These are phyloP conservation scores for Pseudoneurospora amorphoporcata DNA, from an alignment of 495 filamentous ascomycete genomes.

Conservation along the genomic window DNA sequence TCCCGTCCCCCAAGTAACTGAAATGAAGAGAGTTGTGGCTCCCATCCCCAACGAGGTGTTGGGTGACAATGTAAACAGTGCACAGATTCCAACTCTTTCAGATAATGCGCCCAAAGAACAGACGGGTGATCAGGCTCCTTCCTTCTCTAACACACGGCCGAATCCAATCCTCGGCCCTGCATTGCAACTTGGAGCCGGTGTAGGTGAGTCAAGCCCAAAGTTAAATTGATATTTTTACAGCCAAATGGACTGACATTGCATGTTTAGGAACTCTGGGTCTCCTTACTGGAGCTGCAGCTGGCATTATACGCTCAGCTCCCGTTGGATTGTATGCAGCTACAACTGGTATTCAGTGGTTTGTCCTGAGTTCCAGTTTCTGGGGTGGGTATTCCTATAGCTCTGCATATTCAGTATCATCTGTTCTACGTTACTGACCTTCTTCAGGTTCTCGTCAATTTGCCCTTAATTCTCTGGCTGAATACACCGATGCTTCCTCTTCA, in stretches of 20 bases:
- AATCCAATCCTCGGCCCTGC: conserved; percentile 17
- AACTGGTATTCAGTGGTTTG: conserved; percentile 69
- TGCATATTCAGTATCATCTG: background rate
- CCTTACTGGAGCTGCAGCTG: conserved; percentile 56
- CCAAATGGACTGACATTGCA: background rate
- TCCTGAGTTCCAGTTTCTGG: conserved; percentile 66
- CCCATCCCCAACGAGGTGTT: background rate
- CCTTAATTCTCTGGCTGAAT: conserved; percentile 24
- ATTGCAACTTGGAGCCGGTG: conserved; percentile 19
- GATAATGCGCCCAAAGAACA: background rate
- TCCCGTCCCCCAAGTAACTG: background rate
- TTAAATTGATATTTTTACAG: background rate
- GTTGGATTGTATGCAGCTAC: conserved; percentile 61
- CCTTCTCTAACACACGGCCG: background rate
- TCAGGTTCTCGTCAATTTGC: conserved; percentile 28
- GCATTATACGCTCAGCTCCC: conserved; percentile 53
- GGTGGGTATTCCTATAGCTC: conserved; percentile 35
- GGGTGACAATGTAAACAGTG: background rate
- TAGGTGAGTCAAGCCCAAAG: conserved; percentile 12
- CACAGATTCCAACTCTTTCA: background rate
- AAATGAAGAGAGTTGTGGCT: background rate
- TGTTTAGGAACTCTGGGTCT: conserved; percentile 57
- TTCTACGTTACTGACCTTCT: conserved; percentile 5
- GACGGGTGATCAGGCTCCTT: background rate
- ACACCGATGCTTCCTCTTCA: conserved; percentile 38